Evolutionary conservation across 2,329 filamentous ascomycete species (phyloP).

Genomic region (Fusarium tricinctum): DNA sequence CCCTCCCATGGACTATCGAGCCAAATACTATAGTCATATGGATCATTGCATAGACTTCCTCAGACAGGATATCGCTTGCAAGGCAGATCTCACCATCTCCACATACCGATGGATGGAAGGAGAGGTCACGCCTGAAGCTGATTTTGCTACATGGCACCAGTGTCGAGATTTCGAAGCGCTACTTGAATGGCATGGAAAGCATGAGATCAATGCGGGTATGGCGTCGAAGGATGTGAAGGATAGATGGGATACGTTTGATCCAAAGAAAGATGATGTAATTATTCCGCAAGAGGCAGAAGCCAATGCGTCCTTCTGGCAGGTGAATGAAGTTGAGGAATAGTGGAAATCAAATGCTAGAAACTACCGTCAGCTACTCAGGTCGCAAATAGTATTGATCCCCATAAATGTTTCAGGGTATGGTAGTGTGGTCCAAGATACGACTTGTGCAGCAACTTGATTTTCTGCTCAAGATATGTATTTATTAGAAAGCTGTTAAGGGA

Average conservation of each 20-base stretch:
- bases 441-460: too few species aligned
- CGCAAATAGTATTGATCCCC: too few species aligned
- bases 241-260: background rate
- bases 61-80: conserved; percentile 3
- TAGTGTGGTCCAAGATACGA: too few species aligned
- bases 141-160: conserved; percentile 5
- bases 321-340: background rate
- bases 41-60: conserved; percentile 4
- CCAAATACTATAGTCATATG: background rate
- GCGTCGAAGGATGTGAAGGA: background rate
- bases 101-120: conserved; percentile 10
- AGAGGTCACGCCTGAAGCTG: background rate
- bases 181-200: background rate
- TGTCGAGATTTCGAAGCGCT: conserved; percentile 3
- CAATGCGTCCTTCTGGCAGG: background rate
- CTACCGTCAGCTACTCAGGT: too few species aligned
- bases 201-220: conserved; percentile 1
- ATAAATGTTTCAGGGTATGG: too few species aligned
- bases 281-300: background rate
- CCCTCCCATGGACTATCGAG: background rate
- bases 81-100: conserved; percentile 1
- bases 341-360: too few species aligned
- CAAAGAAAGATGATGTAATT: background rate
- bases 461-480: too few species aligned
- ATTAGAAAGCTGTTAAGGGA: too few species aligned